Conservation (phyloP, 306 rosid species). For the Lotus japonicus region DNA sequence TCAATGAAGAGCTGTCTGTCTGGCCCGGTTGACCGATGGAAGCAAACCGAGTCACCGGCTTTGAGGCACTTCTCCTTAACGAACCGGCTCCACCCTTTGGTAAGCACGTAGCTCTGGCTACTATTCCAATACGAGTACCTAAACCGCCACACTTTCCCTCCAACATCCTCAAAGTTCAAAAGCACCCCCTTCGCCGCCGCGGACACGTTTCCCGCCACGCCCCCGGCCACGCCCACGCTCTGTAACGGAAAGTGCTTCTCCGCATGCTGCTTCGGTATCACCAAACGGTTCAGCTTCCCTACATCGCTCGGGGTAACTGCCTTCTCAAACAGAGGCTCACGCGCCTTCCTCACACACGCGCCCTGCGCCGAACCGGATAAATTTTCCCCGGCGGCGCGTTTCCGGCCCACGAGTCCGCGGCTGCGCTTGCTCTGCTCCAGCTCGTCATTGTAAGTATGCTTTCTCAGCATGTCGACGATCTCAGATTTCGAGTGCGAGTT, state of each 20-base stretch:
- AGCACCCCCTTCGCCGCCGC: slow-evolving; percentile 48
- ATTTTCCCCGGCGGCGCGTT: not conserved
- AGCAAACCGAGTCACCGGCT: slow-evolving; percentile 86
- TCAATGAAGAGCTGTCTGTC: slow-evolving; percentile 73
- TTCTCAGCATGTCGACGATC: slow-evolving; percentile 92
- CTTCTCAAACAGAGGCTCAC: slow-evolving; percentile 79
- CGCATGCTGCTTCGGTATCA: slow-evolving; percentile 94
- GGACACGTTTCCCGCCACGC: not conserved
- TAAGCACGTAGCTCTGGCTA: slow-evolving; percentile 90
- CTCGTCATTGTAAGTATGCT: slow-evolving; percentile 92
- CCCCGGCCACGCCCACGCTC: slow-evolving; percentile 15
- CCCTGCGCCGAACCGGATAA: not conserved
- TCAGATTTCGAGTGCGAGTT: slow-evolving; percentile 79
- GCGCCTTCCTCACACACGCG: slow-evolving; percentile 26
- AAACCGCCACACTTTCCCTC: slow-evolving; percentile 95
- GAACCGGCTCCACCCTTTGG: slow-evolving; percentile 98
- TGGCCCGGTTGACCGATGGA: slow-evolving; percentile 65
- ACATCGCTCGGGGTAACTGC: slow-evolving; percentile 95
- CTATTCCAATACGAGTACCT: slow-evolving; percentile 97
- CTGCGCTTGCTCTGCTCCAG: slow-evolving; percentile 72
- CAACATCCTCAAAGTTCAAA: slow-evolving; percentile 77
- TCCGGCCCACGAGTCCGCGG: slow-evolving; percentile 27
- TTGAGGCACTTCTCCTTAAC: slow-evolving; percentile 81
- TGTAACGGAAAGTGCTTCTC: slow-evolving; percentile 89
- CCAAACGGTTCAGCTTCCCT: slow-evolving; percentile 80